phyloP scores from a whole-genome alignment of 108 stramenopile genomes.

The Mayamaea pseudoterrestris region DNA sequence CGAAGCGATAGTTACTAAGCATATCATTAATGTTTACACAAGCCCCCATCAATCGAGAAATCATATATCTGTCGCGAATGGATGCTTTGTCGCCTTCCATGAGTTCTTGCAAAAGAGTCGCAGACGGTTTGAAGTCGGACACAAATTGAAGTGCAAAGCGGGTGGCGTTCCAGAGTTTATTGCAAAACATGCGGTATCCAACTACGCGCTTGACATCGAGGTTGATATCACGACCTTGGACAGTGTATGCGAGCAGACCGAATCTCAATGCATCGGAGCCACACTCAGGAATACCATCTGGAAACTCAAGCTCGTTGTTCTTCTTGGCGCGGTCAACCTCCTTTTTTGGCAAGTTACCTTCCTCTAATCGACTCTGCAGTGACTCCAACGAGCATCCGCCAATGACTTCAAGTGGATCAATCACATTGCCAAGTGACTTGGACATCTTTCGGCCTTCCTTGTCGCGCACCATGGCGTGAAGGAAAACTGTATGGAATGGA shows the following conservation, averaged over 20 bases:
- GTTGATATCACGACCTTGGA: conserved; percentile 96
- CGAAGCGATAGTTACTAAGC: conserved; percentile 78
- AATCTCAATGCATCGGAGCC: conserved; percentile 98
- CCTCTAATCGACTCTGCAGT: conserved; percentile 78
- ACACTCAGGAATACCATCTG: conserved; percentile 97
- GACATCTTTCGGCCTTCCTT: conserved; percentile 99
- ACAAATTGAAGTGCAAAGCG: conserved; percentile 82
- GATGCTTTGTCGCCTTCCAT: conserved; percentile 77
- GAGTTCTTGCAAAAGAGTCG: conserved; percentile 67
- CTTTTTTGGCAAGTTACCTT: conserved; percentile 89
- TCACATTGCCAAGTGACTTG: conserved; percentile 97
- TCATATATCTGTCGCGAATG: conserved; percentile 82
- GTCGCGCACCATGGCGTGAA: conserved; percentile 99
- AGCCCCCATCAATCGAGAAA: conserved; percentile 83
- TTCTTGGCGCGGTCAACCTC: conserved; percentile 93
- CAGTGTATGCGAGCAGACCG: conserved; percentile 95
- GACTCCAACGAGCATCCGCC: conserved; percentile 82
- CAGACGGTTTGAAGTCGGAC: conserved; percentile 78
- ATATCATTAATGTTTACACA: conserved; percentile 50
- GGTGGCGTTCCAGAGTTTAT: conserved; percentile 99
- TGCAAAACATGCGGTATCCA: conserved; percentile 96
- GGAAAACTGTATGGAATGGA: conserved; percentile 94
- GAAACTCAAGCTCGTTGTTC: conserved; percentile 88
- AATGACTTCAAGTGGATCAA: conserved; percentile 97
- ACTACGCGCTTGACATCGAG: conserved; percentile 97